phyloP scores from a whole-genome alignment of 2,329 filamentous ascomycete genomes.

The Aspergillus hortae region DNA sequence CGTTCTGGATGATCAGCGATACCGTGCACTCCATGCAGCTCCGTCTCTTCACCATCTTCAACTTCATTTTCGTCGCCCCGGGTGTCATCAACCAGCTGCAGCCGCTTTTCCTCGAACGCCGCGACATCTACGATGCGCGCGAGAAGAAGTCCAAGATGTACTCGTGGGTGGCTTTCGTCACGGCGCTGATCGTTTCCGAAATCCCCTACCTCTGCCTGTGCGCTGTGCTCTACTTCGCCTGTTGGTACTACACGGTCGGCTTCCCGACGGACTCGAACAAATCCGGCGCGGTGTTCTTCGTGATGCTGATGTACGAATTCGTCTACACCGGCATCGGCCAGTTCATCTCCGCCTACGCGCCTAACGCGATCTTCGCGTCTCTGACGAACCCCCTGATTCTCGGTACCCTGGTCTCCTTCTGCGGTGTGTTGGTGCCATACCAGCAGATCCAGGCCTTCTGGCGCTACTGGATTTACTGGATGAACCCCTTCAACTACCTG shows the following conservation, averaged over 20 bases:
- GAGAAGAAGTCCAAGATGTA: slow-evolving; percentile 72
- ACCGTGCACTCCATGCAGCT: slow-evolving; percentile 65
- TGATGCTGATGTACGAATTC: slow-evolving; percentile 69
- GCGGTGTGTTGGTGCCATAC: slow-evolving; percentile 29
- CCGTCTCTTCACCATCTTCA: slow-evolving; percentile 66
- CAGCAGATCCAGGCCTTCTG: slow-evolving; percentile 28
- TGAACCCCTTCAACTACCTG: slow-evolving; percentile 31
- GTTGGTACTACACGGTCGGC: slow-evolving; percentile 72
- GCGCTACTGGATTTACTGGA: slow-evolving; percentile 31
- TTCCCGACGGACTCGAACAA: slow-evolving; percentile 31
- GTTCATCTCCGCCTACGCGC: slow-evolving; percentile 74
- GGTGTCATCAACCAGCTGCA: slow-evolving; percentile 51
- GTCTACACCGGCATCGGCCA: slow-evolving; percentile 71
- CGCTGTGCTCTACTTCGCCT: slow-evolving; percentile 63
- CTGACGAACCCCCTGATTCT: slow-evolving; percentile 74
- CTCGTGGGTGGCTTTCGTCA: slow-evolving; percentile 69
- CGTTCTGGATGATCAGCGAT: slow-evolving; percentile 67
- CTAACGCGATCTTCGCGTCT: slow-evolving; percentile 62
- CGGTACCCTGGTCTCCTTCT: slow-evolving; percentile 30
- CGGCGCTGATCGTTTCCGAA: slow-evolving; percentile 65
- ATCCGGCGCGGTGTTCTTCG: slow-evolving; percentile 56
- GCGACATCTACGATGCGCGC: slow-evolving; percentile 63
- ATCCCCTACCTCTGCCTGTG: slow-evolving; percentile 64
- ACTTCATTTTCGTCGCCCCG: slow-evolving; percentile 55
- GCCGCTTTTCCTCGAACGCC: slow-evolving; percentile 66